Conservation (phyloP, 1,284 basidiomycete genomes). For the Neolentinus lepideus region DNA sequence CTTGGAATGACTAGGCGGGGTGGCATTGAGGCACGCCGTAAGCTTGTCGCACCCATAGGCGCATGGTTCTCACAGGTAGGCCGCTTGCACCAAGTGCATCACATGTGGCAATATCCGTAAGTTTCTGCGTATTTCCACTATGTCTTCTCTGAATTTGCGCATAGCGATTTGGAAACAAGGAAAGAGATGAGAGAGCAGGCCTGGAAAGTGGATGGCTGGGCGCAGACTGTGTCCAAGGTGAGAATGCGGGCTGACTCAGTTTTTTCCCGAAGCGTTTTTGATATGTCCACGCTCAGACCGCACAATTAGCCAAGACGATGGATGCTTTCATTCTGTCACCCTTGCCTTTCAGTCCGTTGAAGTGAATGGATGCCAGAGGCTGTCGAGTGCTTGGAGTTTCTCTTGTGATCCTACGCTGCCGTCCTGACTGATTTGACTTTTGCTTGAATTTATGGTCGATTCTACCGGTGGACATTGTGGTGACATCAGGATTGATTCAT, state of each 20-base stretch:
- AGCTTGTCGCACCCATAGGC: constrained; percentile 81
- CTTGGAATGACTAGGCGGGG: constrained; percentile 45
- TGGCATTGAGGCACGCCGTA: constrained; percentile 83
- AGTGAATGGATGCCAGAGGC: neutral
- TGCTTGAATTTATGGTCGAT: neutral
- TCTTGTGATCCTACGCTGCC: neutral
- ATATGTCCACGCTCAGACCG: constrained; percentile 45
- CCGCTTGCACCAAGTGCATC: constrained; percentile 83
- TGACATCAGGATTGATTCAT: neutral
- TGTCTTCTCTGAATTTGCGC: constrained; percentile 7
- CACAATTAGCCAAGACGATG: constrained; percentile 73
- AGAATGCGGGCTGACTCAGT: constrained; percentile 10
- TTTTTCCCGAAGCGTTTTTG: constrained; percentile 8
- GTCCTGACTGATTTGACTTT: neutral
- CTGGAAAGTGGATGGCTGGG: constrained; percentile 92
- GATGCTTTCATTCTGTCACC: constrained; percentile 71
- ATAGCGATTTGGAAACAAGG: constrained; percentile 70
- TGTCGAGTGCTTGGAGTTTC: too few relatives aligned
- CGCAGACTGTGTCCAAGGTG: constrained; percentile 88
- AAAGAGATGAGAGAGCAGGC: constrained; percentile 82
- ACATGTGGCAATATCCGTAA: constrained; percentile 91
- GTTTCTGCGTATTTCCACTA: constrained; percentile 21
- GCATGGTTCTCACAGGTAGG: constrained; percentile 95
- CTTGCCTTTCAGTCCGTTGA: constrained; percentile 70
- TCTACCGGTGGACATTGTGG: neutral